Percentiles rank a stretch among this genome's conserved stretches.
These are phyloP conservation scores for Coffea eugenioides DNA, from an alignment of 257 asterid genomes.

Conservation along the genomic window DNA sequence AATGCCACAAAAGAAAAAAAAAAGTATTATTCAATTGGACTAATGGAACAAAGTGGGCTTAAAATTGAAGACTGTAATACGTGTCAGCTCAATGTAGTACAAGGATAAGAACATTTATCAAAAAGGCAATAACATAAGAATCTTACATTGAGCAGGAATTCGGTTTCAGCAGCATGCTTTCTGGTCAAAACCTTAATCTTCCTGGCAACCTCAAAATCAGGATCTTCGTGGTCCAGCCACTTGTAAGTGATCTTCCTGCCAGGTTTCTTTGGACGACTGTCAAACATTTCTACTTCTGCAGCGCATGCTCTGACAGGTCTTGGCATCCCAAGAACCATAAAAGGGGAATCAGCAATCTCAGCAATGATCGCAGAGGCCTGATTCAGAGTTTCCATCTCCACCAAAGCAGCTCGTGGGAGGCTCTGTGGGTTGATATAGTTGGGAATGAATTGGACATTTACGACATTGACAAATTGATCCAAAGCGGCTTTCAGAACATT, in stretches of 20 bases:
- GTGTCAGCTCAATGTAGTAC: not conserved
- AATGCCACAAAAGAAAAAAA: not conserved
- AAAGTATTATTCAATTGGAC: not conserved
- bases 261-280: conserved; percentile 74
- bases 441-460: conserved; percentile 53
- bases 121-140: not conserved
- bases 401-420: conserved; percentile 56
- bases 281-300: conserved; percentile 66
- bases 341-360: conserved; percentile 38
- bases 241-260: conserved; percentile 42
- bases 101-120: not conserved
- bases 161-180: conserved; percentile 59
- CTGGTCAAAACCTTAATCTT: conserved; percentile 40
- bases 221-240: conserved; percentile 67
- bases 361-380: conserved; percentile 44
- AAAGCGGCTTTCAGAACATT: conserved; percentile 59
- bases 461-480: conserved; percentile 68
- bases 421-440: conserved; percentile 39
- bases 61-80: not conserved
- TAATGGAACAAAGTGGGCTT: not conserved
- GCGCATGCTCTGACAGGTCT: conserved; percentile 71
- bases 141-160: conserved; percentile 52
- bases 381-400: conserved; percentile 62
- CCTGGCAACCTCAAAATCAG: conserved; percentile 54
- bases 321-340: conserved; percentile 88